Conservation (phyloP, 441 rosid species). For the Rhodomyrtus psidioides region DNA sequence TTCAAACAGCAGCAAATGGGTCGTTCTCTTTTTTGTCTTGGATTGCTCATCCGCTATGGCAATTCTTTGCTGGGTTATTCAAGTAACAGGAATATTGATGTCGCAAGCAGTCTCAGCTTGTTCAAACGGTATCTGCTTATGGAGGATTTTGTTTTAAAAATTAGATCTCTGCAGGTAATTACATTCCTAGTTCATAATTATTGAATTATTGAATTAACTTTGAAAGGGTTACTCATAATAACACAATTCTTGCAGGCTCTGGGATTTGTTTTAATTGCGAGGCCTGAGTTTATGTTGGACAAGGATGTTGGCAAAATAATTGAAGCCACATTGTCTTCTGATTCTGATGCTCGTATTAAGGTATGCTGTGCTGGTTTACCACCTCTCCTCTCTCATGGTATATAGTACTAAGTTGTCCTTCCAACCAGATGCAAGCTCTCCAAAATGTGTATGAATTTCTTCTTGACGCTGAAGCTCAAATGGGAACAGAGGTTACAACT, state of each 20-base stretch:
- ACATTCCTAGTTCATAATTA: slow-evolving; percentile 1
- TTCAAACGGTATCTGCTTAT: slow-evolving; percentile 67
- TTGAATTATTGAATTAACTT: background rate
- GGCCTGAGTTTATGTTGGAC: slow-evolving; percentile 97
- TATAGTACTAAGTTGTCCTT: slow-evolving; percentile 8
- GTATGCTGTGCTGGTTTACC: slow-evolving; percentile 22
- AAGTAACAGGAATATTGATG: slow-evolving; percentile 42
- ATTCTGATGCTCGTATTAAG: slow-evolving; percentile 82
- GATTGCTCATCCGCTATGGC: slow-evolving; percentile 97
- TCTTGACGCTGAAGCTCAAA: slow-evolving; percentile 92
- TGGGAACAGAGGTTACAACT: slow-evolving; percentile 57
- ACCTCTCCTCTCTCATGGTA: background rate
- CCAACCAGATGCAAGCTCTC: slow-evolving; percentile 80
- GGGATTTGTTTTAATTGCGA: slow-evolving; percentile 91
- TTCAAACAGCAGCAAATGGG: slow-evolving; percentile 60
- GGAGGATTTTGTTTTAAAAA: slow-evolving; percentile 83
- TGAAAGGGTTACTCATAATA: slow-evolving; percentile 2
- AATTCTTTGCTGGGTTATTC: slow-evolving; percentile 56
- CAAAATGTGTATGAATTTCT: slow-evolving; percentile 96
- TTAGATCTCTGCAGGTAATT: slow-evolving; percentile 94
- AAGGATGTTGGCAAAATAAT: slow-evolving; percentile 83
- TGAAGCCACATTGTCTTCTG: slow-evolving; percentile 67
- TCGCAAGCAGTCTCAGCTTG: slow-evolving; percentile 54
- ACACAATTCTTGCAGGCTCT: slow-evolving; percentile 59
- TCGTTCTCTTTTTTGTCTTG: slow-evolving; percentile 95